Base-by-base conservation (phyloP, 192 early-diverging fungal species). In the Podila clonocystis region DNA sequence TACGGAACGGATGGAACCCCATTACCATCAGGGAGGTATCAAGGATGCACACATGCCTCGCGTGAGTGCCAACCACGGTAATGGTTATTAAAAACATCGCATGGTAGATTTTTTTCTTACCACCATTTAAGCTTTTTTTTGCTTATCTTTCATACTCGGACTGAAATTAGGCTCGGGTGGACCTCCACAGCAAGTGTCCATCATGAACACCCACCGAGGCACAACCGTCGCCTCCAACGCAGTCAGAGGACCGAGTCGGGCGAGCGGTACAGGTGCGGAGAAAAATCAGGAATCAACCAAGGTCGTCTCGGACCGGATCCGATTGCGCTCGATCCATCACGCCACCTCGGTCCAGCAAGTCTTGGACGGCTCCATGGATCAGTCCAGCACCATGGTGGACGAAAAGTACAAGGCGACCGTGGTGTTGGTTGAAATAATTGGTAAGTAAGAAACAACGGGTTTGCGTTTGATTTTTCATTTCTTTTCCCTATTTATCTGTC, bases 381-480 rank as follows among this genome's bases (percentile, higher is more conserved):
- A 24, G n/a, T 22, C 63, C 50, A 20, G 26, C 8, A 0, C 52
- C 1, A 20, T 11, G 22, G 24, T 9, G 19, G 22, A n/a, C 20
- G 34, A 22, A 19, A 33, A 52, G 19, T 33, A 49, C 2, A 49
- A 12, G 28, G 31, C 66, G 22, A 17, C 24, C 5, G 28, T 28
- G n/a, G 74, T 68, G 19, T 49, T 77, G 0, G 63, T 77, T 34
- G 74, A 77, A 30, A 30, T 77, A 1, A 33, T 77, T 45, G 74
- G 74, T 77, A 61, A 49, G 60, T 11, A 29, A 17, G 22, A 22
- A 50, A 29, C 24, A 45, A 31, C 3, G 20, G 6, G 11, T 3
- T 17, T 4, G 15, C n/a, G 9, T 15, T 9, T 29, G 34, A 26
- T 65, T n/a, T 33, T 2, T n/a, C n/a, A n/a, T n/a, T n/a, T n/a